Evolutionary conservation across 192 early-diverging fungal species (phyloP).

Genomic region (Chytriomyces sp.): DNA sequence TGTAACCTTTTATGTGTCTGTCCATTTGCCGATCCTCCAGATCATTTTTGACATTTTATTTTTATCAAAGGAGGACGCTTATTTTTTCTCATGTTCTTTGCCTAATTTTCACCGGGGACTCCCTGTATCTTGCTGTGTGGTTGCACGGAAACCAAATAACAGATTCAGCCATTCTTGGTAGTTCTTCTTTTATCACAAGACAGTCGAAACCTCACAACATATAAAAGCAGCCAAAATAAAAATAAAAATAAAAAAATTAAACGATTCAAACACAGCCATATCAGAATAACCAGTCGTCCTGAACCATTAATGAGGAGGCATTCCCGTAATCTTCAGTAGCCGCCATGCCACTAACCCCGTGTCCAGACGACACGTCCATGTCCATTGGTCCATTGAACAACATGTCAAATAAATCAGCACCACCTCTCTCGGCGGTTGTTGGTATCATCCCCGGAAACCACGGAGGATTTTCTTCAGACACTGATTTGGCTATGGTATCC

Average conservation of each 20-base stretch:
- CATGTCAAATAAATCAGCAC: constrained; percentile 10
- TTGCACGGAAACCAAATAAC: too few species aligned
- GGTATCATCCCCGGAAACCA: not conserved
- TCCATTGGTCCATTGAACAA: constrained; percentile 29
- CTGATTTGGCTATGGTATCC: too few species aligned
- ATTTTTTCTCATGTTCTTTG: not conserved
- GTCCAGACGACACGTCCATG: not conserved
- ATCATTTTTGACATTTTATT: not conserved
- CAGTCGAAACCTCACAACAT: not conserved
- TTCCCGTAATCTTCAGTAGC: not conserved
- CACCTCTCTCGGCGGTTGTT: too few species aligned
- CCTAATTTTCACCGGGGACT: not conserved
- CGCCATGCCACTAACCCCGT: too few species aligned
- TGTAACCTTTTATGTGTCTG: not conserved
- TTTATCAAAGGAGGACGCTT: too few species aligned
- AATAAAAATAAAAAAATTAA: too few species aligned
- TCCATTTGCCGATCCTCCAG: not conserved
- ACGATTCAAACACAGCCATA: not conserved
- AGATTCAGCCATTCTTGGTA: too few species aligned
- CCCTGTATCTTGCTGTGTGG: not conserved
- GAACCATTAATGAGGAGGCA: not conserved
- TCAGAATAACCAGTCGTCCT: constrained; percentile 25
- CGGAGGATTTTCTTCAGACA: not conserved
- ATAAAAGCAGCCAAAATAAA: not conserved
- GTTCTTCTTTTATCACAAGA: not conserved